Base-by-base conservation (phyloP, 2,329 filamentous ascomycete species). In the Coniella lustricola region DNA sequence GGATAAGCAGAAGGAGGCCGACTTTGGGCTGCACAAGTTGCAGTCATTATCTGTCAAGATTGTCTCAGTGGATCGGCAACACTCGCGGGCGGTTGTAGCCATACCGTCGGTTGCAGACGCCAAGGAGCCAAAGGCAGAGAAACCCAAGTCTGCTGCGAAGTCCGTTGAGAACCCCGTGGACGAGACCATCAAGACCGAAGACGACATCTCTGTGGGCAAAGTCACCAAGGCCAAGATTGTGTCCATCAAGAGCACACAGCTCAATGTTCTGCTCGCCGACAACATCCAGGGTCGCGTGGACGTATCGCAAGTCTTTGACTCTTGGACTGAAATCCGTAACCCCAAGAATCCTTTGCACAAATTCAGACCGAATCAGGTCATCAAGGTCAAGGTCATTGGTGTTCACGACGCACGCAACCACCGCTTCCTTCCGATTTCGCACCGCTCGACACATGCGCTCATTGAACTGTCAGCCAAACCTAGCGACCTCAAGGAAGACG, bases 231-330 rank as follows among this genome's bases (percentile, higher is more conserved):
- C 87, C 34, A 84, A 77, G 57, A 79, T 98, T 38, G 78, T 79
- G n/a, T 88, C 88, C 0, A 72, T 96, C 61, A 95, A 95, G 66
- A 84, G 84, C 42, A 96, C 91, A 0, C 93, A 98, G 63, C 72
- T 97, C 48, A 97, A 97, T 57, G 89, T 98, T 5, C 81, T 87
- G 56, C 75, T 97, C 44, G 85, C 88, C 37, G 88, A 94, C 60
- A 89, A 90, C 55, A 75, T 95, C 8, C 87, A 94, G 62, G 93
- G 91, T n/a, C 87, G 93, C 16, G 83, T 98, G 51, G 91, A 96
- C 61, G 80, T 93, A 5, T 94, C 93, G 1, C 89, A 97, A 63
- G 69, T 90, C 12, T 98, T 95, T 63, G 87, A 96, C 63, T 75
- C 74, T 10, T 96, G 86, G 84, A 85, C 94, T 40, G 84, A 91